phyloP scores from a whole-genome alignment of 306 rosid species.

The Pyrus bretschneideri region DNA sequence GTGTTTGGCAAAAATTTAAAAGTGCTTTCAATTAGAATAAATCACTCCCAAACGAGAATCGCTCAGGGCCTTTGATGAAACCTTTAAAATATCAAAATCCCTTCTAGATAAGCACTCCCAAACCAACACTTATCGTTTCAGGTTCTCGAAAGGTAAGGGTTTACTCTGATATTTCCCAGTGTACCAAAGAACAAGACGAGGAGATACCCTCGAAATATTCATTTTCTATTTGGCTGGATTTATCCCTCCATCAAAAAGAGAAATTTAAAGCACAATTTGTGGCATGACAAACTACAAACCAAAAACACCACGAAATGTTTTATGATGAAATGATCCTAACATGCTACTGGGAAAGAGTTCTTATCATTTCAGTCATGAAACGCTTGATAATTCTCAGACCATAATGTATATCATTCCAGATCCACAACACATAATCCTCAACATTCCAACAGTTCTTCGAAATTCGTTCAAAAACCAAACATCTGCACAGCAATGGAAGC shows the following conservation, averaged over 20 bases:
- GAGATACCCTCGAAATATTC: not conserved
- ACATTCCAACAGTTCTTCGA: not conserved
- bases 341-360: not conserved
- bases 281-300: not conserved
- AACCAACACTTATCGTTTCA: too few relatives aligned
- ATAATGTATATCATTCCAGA: not conserved
- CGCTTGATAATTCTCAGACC: not conserved
- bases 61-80: not conserved
- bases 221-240: not conserved
- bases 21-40: not conserved
- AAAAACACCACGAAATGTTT: not conserved
- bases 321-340: not conserved
- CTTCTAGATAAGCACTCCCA: not conserved
- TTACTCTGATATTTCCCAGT: not conserved
- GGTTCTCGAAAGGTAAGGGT: not conserved
- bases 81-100: too few relatives aligned
- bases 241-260: not conserved
- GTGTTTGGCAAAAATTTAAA: not conserved
- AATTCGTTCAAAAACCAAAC: not conserved
- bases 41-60: not conserved
- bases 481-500: not conserved
- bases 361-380: slow-evolving; percentile 1
- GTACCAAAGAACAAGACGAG: not conserved
- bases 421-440: not conserved
- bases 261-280: not conserved